Base-by-base conservation (phyloP, 1,284 basidiomycete genomes). In the Pascua guehoae region DNA sequence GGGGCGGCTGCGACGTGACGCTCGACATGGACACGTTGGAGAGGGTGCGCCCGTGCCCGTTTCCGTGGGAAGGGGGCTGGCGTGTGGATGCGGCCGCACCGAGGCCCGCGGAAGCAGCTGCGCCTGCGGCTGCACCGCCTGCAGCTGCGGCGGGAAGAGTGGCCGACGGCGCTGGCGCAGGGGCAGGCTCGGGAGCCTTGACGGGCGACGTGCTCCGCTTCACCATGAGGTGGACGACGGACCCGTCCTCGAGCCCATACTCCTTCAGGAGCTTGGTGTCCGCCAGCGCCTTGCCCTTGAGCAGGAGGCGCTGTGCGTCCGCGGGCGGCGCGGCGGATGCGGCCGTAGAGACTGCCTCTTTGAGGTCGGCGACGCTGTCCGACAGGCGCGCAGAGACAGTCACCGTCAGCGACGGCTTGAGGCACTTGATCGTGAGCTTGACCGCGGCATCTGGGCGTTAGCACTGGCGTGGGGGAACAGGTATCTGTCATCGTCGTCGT, bases 281-380 rank as follows among this genome's bases (percentile, higher is more conserved):
- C 24, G 84, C 86, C 61, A 96, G 83, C 0, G 88, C 91, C 75
- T 97, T 97, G 57, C 93, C 93, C 76, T 93, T 95, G 57, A 94
- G 81, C 10, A 97, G 80, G 8, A 94, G 83, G 2, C 93, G 82
- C 75, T 95, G 91, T 69, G 88, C 84, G 49, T 86, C 84, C 9
- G 87, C 83, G 0, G 89, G 87, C 0, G 79, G 79, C 5, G 75
- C 73, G 2, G 86, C 84, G 47, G 81, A 78, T 2, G 85, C 81
- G 15, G 76, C 63, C 54, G 85, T 80, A 1, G 83, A 70, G 15
- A 87, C 82, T 57, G 91, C 84, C 59, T 80, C 67, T 75, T 96
- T 97, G 72, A 95, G 85, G 54, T 85, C 76, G 41, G 83, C 78
- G 74, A 97, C 85, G 45, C 89, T 84, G 72, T 93, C 89, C 38